Percentiles rank a stretch among this genome's conserved stretches.
These are phyloP conservation scores for Verruconis gallopava DNA, from an alignment of 2,329 filamentous ascomycete genomes.

Conservation along the genomic window DNA sequence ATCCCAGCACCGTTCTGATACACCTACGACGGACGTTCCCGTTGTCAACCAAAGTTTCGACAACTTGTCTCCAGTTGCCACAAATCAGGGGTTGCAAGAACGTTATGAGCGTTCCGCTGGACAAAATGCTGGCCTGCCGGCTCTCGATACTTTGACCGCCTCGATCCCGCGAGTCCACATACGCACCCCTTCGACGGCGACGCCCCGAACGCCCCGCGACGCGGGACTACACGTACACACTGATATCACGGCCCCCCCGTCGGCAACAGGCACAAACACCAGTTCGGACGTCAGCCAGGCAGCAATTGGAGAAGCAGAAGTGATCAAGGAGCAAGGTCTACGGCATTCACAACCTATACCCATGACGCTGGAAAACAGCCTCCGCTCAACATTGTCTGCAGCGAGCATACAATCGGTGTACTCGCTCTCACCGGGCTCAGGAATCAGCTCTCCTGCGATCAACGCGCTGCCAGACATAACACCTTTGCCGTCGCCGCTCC, in stretches of 20 bases:
- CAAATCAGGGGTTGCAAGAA: neutral
- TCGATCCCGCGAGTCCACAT: constrained; percentile 3
- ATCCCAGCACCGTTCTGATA: neutral
- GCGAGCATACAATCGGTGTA: constrained; percentile 26
- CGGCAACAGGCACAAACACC: neutral
- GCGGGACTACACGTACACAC: constrained; percentile 19
- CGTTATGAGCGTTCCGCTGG: neutral
- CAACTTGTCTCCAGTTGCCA: neutral
- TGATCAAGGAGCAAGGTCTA: neutral
- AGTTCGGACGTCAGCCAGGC: neutral
- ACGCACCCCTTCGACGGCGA: constrained; percentile 4
- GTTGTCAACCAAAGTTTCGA: neutral
- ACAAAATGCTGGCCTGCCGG: neutral
- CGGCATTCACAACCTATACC: neutral
- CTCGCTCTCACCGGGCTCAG: constrained; percentile 32
- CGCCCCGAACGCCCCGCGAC: constrained; percentile 19
- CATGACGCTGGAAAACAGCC: neutral
- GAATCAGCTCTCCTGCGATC: constrained; percentile 34
- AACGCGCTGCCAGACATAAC: constrained; percentile 37
- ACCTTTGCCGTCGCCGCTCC: constrained; percentile 38
- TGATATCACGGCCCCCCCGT: constrained; percentile 14
- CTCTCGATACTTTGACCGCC: constrained; percentile 1
- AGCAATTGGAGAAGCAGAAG: neutral
- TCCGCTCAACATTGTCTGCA: constrained; percentile 27
- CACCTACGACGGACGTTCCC: neutral